Evolutionary conservation across 177 flowering plant species (phyloP).

Genomic region (Telopea speciosissima): DNA sequence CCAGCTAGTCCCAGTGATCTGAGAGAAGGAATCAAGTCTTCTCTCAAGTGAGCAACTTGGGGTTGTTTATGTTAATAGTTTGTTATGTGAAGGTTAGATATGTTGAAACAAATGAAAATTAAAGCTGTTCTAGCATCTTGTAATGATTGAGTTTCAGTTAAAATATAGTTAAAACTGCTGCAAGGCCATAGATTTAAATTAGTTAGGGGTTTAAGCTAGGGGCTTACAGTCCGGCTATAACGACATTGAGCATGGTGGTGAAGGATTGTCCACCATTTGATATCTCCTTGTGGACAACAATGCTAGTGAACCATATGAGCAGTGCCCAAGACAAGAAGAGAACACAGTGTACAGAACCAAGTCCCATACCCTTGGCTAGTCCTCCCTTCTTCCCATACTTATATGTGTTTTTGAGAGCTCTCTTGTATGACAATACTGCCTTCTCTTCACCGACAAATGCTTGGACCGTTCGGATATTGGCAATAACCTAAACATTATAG

Average conservation of each 20-base stretch:
- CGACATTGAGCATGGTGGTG: constrained; percentile 98
- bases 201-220: not conserved
- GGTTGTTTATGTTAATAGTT: no score
- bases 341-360: constrained; percentile 76
- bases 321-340: constrained; percentile 89
- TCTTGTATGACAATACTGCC: constrained; percentile 58
- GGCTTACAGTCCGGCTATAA: constrained; percentile 93
- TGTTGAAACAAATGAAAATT: not conserved
- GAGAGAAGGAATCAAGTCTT: constrained; percentile 14
- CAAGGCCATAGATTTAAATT: no score
- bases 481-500: constrained; percentile 53
- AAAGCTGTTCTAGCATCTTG: no score
- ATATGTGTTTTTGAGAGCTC: constrained; percentile 60
- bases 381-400: constrained; percentile 80
- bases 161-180: no score
- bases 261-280: constrained; percentile 93
- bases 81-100: no score
- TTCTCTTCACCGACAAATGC: constrained; percentile 90
- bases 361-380: constrained; percentile 82
- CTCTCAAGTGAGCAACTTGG: no score
- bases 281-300: constrained; percentile 73
- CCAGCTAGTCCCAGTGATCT: constrained; percentile 95
- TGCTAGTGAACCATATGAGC: constrained; percentile 90
- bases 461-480: constrained; percentile 87
- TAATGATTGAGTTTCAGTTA: no score